Base-by-base conservation (phyloP, 1,139 yeast genomes). In the Geotrichum europaeum region DNA sequence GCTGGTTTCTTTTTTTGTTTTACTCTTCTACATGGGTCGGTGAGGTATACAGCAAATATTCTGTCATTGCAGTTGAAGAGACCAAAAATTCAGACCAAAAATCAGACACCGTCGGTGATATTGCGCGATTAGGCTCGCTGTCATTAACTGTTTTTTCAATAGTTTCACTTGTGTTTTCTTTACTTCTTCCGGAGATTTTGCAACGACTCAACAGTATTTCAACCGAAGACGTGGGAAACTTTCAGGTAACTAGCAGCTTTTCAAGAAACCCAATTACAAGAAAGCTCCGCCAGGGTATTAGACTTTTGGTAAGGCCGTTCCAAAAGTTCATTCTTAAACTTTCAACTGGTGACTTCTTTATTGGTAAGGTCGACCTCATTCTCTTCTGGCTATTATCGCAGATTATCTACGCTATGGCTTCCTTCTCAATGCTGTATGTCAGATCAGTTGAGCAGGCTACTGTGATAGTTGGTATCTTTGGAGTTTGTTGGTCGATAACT, bases 1-100 rank as follows among this genome's bases (percentile, higher is more conserved):
- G 75, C 1, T 75, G 77, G 77, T 75, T 74, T 62, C 68, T 76
- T 4, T 72, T 75, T 53, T 61, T 75, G 59, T 75, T 73, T 60
- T 75, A 75, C 63, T 74, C 78, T 2, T 68, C 79, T 0, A 72
- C 78, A 1, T 76, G 78, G 75, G 78, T 76, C 1, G 75, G 76
- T 9, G 79, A 76, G 61, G 74, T 76, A 3, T 76, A 75, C 68
- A 65, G 65, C 30, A 66, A 67, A 24, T 63, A 68, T 56, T 62
- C 62, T 49, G 49, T 53, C 1, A 36, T 62, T 2, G 62, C 62
- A 56, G 34, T 58, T 34, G 49, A 69, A 65, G 51, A 53, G 28
- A n/a, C 61, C 50, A 67, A 64, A 34, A 52, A 40, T n/a, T 56
- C 66, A n/a, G 59, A 65, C 53, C 68, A 68, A 51, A 67, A 63